Evolutionary conservation across 768 basidiomycete species (phyloP).

Genomic region (Russula sp.): DNA sequence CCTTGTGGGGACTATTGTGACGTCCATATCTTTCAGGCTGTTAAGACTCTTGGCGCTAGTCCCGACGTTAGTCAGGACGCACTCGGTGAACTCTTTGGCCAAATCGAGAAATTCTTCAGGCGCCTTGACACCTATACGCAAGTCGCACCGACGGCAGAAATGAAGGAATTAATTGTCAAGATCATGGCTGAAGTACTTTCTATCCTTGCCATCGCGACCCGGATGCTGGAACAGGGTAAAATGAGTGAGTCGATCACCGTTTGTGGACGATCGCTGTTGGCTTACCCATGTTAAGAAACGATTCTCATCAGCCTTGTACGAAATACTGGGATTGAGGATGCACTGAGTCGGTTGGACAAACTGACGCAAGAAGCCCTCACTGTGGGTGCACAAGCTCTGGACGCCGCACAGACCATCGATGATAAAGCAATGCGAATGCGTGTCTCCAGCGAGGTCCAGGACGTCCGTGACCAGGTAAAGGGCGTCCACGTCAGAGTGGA

Average conservation of each 20-base stretch:
- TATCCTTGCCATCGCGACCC: too few species aligned
- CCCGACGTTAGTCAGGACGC: not conserved
- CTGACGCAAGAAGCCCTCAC: not conserved
- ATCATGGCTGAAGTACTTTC: too few species aligned
- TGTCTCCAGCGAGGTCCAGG: not conserved
- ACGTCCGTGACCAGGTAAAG: not conserved
- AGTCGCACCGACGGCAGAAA: not conserved
- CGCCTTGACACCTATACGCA: not conserved
- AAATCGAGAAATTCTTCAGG: not conserved
- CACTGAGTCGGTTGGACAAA: not conserved
- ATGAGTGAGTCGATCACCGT: not conserved
- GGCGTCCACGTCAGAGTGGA: not conserved
- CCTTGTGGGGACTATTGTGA: not conserved
- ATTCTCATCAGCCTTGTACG: not conserved
- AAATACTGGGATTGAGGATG: not conserved
- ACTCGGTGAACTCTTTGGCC: not conserved
- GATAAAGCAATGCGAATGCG: not conserved
- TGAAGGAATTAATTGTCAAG: too few species aligned
- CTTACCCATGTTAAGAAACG: not conserved
- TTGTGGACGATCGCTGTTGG: not conserved
- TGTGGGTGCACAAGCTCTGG: not conserved
- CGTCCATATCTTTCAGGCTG: not conserved
- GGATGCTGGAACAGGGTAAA: too few species aligned
- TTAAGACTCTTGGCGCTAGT: not conserved
- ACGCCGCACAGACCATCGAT: not conserved